Base-by-base conservation (phyloP, 352 stramenopile genomes). In the Blastocystis hominis region DNA sequence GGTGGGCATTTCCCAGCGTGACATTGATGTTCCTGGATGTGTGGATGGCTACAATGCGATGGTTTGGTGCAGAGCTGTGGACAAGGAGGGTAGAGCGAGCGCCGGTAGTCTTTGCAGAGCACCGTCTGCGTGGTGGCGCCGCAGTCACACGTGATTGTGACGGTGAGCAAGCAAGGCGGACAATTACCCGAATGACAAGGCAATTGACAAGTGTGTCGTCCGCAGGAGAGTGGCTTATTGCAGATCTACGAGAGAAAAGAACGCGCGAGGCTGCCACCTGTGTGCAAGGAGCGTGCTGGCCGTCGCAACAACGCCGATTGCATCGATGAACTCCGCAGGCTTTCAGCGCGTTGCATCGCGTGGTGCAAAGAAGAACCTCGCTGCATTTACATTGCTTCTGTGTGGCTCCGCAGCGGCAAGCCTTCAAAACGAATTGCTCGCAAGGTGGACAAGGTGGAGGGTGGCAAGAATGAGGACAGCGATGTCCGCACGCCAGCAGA, bases 11-110 rank as follows among this genome's bases (percentile, higher is more conserved):
- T 50, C 17, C 72, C 72, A 3, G 72, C n/a, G 44, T 84, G 72
- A 15, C 72, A 84, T 30, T 17, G 68, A 66, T 84, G 72, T 24
- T 66, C 56, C 46, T 87, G 77, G 53, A 87, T 87, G 30, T 59
- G 24, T 15, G 38, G 7, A n/a, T 87, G 77, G 53, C 75, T 55
- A 66, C 77, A 87, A 66, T 76, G 44, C 17, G 42, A 68, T 13
- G 62, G 62, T 10, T 87, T 87, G 17, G 24, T 10, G 20, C 77
- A 87, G 6, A 63, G 63, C 6, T 75, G 46, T 17, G 59, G 47
- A 59, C 77, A 87, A 46, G 68, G 46, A 24, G 77, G 77, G 44
- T 75, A 78, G 2, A 78, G 40, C 5, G 77, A 75, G 9, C 62
- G 62, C 20, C 62, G 42, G 20, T 47, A 78, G 15, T 54, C 77